Percentiles rank a stretch among this genome's conserved stretches.
phyloP scores from a whole-genome alignment of 2,329 filamentous ascomycete species.

The Xylariales sp. region DNA sequence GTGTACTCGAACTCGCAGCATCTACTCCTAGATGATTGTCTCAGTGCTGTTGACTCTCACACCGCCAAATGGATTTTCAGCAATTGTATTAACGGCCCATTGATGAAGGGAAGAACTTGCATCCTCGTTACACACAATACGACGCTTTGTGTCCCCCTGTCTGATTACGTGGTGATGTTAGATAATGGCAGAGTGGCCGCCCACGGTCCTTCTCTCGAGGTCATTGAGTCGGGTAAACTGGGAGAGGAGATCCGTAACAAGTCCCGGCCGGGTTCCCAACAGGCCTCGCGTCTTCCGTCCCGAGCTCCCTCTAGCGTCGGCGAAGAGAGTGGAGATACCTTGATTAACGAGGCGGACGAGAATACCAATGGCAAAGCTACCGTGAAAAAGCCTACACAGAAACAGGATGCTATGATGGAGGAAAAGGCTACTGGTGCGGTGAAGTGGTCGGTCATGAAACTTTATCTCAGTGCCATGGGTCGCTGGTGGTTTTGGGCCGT shows the following conservation, averaged over 20 bases:
- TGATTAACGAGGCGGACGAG: constrained; percentile 65
- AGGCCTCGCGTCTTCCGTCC: constrained; percentile 79
- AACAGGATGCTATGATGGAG: constrained; percentile 73
- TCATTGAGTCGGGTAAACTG: constrained; percentile 88
- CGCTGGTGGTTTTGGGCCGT: constrained; percentile 94
- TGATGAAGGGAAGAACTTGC: constrained; percentile 91
- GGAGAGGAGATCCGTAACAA: constrained; percentile 83
- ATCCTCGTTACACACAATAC: constrained; percentile 97
- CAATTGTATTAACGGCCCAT: constrained; percentile 86
- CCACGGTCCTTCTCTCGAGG: constrained; percentile 80
- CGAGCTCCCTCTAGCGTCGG: constrained; percentile 80
- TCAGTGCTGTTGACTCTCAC: constrained; percentile 96
- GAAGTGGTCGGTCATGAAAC: constrained; percentile 84
- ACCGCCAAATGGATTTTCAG: constrained; percentile 98
- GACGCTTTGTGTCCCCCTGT: constrained; percentile 83
- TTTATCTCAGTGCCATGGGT: constrained; percentile 94
- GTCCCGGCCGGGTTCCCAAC: constrained; percentile 76
- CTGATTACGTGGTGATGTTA: constrained; percentile 84
- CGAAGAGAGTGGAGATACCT: constrained; percentile 68
- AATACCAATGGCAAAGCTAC: constrained; percentile 60
- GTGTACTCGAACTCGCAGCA: constrained; percentile 96
- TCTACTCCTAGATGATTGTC: constrained; percentile 90
- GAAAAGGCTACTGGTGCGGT: constrained; percentile 87
- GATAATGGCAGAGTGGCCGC: constrained; percentile 84
- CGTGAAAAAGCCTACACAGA: constrained; percentile 60